A percentile compares a stretch with the other conserved stretches of the same genome.
Conservation (phyloP, 2,329 filamentous ascomycete genomes). For the Neonectria neomacrospora region DNA sequence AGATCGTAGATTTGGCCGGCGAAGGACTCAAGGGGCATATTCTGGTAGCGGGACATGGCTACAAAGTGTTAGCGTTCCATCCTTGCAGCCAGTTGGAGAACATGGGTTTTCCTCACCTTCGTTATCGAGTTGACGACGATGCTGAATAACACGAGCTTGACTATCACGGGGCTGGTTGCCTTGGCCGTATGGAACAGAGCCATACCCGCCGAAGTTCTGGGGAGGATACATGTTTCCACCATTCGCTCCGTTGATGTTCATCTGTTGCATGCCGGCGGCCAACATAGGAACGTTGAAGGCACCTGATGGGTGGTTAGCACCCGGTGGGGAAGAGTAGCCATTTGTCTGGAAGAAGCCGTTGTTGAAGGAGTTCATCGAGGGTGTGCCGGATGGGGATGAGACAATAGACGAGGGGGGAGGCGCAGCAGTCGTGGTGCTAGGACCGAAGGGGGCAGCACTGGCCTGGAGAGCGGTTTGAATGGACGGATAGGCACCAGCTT, state of each 20-base stretch:
- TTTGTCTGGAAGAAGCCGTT: constrained; percentile 49
- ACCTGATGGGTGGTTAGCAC: constrained; percentile 41
- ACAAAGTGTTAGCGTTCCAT: constrained; percentile 44
- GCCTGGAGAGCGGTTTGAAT: constrained; percentile 81
- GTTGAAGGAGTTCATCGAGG: constrained; percentile 43
- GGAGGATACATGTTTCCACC: constrained; percentile 61
- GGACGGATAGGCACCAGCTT: constrained; percentile 63
- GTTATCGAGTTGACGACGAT: constrained; percentile 78
- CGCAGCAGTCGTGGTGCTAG: constrained; percentile 55
- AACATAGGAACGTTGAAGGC: constrained; percentile 61
- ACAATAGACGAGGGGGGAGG: constrained; percentile 42
- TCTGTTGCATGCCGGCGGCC: constrained; percentile 74
- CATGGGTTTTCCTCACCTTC: constrained; percentile 63
- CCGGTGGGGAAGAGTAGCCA: constrained; percentile 46
- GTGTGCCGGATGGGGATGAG: constrained; percentile 39
- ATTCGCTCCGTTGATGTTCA: constrained; percentile 64
- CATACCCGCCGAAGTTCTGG: constrained; percentile 69
- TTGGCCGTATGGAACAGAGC: constrained; percentile 60
- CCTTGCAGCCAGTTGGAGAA: not conserved
- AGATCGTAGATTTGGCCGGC: constrained; percentile 86
- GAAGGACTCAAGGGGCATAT: constrained; percentile 83
- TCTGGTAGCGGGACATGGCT: constrained; percentile 84
- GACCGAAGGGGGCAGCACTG: constrained; percentile 82
- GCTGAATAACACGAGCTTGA: constrained; percentile 79
- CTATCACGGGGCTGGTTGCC: constrained; percentile 74